Evolutionary conservation across 2,329 filamentous ascomycete species (phyloP).

Genomic region (Hymenoscyphus scutula): DNA sequence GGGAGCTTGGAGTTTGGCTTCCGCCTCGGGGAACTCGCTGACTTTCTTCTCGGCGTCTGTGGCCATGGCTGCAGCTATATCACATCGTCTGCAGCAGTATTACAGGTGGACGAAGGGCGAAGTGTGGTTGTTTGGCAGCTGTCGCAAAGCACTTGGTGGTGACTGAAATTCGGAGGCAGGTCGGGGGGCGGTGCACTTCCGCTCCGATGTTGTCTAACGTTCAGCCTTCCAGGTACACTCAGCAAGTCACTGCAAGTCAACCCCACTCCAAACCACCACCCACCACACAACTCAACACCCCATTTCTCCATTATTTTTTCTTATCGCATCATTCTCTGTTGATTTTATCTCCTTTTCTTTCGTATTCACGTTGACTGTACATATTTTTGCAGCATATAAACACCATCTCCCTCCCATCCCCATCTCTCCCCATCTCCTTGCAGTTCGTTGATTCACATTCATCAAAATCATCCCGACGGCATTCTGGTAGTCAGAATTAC

Average conservation of each 20-base stretch:
- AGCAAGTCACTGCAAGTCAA: background rate
- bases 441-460: background rate
- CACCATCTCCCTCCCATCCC: background rate
- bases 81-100: background rate
- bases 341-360: background rate
- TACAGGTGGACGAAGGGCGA: background rate
- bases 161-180: background rate
- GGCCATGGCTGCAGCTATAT: conserved; percentile 13
- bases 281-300: background rate
- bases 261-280: background rate
- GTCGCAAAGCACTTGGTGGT: background rate
- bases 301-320: background rate
- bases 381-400: background rate
- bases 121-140: background rate
- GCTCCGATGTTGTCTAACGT: background rate
- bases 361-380: background rate
- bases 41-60: conserved; percentile 32
- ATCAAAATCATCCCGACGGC: background rate
- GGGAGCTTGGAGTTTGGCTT: conserved; percentile 74
- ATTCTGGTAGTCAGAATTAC: conserved; percentile 8
- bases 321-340: background rate
- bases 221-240: background rate
- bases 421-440: background rate
- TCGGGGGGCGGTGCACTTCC: background rate
- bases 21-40: conserved; percentile 63